Evolutionary conservation across 2,329 filamentous ascomycete species (phyloP), one percentile per base, ranked within the genome.

Genomic region (Colletotrichum scovillei): DNA sequence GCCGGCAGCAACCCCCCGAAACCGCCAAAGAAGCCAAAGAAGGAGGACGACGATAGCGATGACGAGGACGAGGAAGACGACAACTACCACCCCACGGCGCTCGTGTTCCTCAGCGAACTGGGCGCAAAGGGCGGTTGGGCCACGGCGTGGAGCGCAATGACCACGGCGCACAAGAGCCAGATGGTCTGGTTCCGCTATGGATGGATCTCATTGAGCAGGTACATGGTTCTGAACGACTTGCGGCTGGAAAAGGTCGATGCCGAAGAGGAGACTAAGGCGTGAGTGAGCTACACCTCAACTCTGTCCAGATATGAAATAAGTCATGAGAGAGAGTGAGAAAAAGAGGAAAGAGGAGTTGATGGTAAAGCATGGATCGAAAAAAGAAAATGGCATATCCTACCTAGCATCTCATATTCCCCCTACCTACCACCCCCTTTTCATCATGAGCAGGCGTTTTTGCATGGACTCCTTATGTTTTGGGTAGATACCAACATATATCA

Each of bases 151-250:
- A 88, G 86, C 67, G 95, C 97, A 38, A 99, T 99, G 97, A 95
- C 94, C 1, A 88, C 89, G 67, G 96, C 94, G 32, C 97, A 99
- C 85, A 88, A 91, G 84, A 98, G 95, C 82, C 97, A 99, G 88
- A 99, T 99, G 97, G 91, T 94, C 49, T 99, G 97, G 97, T 99
- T 98, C 81, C 91, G 97, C 8, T 98, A 95, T 90, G 94, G 95
- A 3, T 99, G 95, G 95, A 98, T 99, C 80, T 88, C 90, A 0
- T 81, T 98, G 70, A 97, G 95, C 79, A 88, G 97, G 74, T 99
- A 98, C 84, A 98, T 99, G 97, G 89, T 95, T 70, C 89, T 98
- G 38, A 99, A 99, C 83, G 95, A 98, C 81, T 81, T 99, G 83
- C 89, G 87, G 79, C 81, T 90, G 38, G 88, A 89, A 76, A 84